Conservation (phyloP, 208 protist species). For the Leishmania aethiopica region DNA sequence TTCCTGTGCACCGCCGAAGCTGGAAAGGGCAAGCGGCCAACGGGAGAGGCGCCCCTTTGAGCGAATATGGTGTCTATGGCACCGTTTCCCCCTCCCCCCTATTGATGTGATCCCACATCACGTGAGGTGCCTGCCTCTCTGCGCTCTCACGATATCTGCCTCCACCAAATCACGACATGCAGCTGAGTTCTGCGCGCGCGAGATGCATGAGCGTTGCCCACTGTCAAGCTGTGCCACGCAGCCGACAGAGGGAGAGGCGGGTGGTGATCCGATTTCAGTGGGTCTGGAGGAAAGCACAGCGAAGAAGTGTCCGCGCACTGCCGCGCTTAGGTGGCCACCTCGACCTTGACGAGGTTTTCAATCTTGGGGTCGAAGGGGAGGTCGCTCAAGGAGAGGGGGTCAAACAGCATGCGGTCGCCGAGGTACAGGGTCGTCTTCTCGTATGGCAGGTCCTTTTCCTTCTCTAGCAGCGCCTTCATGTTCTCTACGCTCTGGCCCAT, state of each 20-base stretch:
- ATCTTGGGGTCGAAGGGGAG: slow-evolving; percentile 60
- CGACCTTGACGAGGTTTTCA: slow-evolving; percentile 61
- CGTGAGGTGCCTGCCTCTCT: background rate
- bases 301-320: background rate
- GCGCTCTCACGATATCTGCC: background rate
- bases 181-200: background rate
- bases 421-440: slow-evolving; percentile 70
- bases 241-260: background rate
- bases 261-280: background rate
- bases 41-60: background rate
- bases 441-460: slow-evolving; percentile 65
- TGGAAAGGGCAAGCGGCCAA: background rate
- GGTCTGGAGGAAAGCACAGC: background rate
- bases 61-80: background rate
- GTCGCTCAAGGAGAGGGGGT: slow-evolving; percentile 85
- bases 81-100: background rate
- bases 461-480: slow-evolving; percentile 76
- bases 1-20: too few species aligned
- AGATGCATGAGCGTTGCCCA: background rate
- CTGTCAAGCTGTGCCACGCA: background rate
- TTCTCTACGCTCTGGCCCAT: slow-evolving; percentile 85
- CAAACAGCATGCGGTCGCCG: slow-evolving; percentile 56
- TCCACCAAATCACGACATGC: background rate
- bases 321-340: slow-evolving; percentile 23
- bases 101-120: background rate